Percentiles rank a stretch among this genome's conserved stretches.
These are phyloP conservation scores for Ceraceosorus guamensis DNA, from an alignment of 1,284 basidiomycete species.

Conservation along the genomic window DNA sequence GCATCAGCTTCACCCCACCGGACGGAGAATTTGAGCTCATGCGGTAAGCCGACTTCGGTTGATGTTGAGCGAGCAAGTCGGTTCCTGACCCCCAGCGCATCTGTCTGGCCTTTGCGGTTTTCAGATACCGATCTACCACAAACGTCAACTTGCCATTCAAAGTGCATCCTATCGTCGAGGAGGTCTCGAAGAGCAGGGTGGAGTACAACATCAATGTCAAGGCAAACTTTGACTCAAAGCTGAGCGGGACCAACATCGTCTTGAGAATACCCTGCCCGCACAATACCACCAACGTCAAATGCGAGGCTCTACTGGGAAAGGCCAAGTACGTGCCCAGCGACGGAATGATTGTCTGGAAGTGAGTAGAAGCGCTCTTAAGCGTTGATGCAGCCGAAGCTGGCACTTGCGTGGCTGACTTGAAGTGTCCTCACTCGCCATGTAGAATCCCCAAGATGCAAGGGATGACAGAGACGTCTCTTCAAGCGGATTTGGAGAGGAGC, in stretches of 20 bases:
- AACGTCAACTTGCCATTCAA: constrained; percentile 91
- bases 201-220: constrained; percentile 84
- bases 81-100: constrained; percentile 7
- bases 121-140: constrained; percentile 75
- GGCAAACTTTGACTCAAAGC: constrained; percentile 81
- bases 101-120: background rate
- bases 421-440: background rate
- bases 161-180: constrained; percentile 82
- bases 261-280: constrained; percentile 89
- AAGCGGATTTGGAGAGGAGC: constrained; percentile 73
- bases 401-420: too few species aligned
- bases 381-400: background rate
- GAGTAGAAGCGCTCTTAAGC: constrained; percentile 48
- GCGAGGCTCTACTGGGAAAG: constrained; percentile 83
- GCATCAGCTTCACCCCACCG: constrained; percentile 93
- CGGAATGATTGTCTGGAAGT: constrained; percentile 97
- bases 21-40: constrained; percentile 99
- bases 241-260: constrained; percentile 86
- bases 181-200: constrained; percentile 82
- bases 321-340: constrained; percentile 94
- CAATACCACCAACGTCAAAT: constrained; percentile 84
- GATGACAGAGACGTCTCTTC: constrained; percentile 77
- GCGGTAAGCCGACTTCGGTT: constrained; percentile 53
- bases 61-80: constrained; percentile 4
- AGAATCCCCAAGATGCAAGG: constrained; percentile 90